Evolutionary conservation across 2,329 filamentous ascomycete genomes (phyloP), one percentile per base, ranked within the genome.

Genomic region (Penicillium sp.): DNA sequence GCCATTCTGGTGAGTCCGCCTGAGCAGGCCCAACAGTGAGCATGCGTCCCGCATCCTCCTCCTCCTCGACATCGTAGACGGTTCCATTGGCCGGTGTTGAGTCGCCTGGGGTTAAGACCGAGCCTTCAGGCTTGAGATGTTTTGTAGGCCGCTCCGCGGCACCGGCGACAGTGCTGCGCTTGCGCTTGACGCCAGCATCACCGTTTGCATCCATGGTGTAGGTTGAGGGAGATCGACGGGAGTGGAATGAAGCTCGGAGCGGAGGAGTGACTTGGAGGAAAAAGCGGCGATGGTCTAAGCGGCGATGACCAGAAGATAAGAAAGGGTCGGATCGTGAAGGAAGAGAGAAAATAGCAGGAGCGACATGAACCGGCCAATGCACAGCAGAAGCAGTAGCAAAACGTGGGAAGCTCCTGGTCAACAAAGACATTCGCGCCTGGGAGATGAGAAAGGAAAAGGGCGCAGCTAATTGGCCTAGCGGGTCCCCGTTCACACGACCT

Each of bases 1-100:
- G 93, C 95, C 95, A 99, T 78, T 96, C 93, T 24, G 87, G 87
- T 3, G 88, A 90, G 66, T 91, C 89, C 24, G 82, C 76, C 48
- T 80, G 77, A 16, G 78, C 78, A 61, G 79, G 79, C 53, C 70
- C 79, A 64, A 82, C 70, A 57, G 75, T 73, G 59, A 77, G 73
- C 55, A 78, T 64, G 53, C 68, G 73, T 10, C 78, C 73, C 8
- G 81, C 78, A 57, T 81, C 76, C 58, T 79, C 77, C 33, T 78
- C 73, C 60, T 79, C 74, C 60, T 75, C 74, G 49, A 80, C 73
- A 52, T 76, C 70, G 59, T 79, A 78, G 19, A 77, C 73, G 0
- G 75, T 76, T 53, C 74, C 74, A 54, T 79, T 79, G 35, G 75
- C 73, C 2, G 76, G 73, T 1, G 76, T 76, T 10, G 72, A 66